Percentiles rank a stretch among this genome's conserved stretches.
Evolutionary conservation across 805 yeast genomes (phyloP).

Genomic region (Peterozyma xylosa): DNA sequence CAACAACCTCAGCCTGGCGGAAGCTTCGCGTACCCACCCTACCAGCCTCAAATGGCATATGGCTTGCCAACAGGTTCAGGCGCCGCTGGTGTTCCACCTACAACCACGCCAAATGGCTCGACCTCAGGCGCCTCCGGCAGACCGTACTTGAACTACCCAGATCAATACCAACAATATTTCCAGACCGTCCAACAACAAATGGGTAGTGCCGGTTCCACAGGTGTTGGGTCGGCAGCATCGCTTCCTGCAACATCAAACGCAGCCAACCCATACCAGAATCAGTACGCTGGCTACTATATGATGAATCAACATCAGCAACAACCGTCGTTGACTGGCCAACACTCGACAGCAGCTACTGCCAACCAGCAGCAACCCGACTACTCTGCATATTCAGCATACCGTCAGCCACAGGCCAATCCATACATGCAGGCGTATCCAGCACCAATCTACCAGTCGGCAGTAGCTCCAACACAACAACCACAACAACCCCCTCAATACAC

Average conservation of each 20-base stretch:
- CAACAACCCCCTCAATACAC: too few relatives aligned
- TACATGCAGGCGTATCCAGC: too few relatives aligned
- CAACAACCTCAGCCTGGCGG: too few relatives aligned
- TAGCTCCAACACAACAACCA: too few relatives aligned
- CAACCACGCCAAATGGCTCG: not conserved
- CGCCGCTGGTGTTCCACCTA: too few relatives aligned
- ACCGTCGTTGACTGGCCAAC: not conserved
- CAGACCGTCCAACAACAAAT: conserved; percentile 8
- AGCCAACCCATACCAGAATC: conserved; percentile 2
- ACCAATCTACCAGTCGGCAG: too few relatives aligned
- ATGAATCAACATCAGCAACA: conserved; percentile 4
- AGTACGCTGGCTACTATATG: conserved; percentile 6
- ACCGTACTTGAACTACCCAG: conserved; percentile 9
- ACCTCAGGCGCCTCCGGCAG: conserved; percentile 1
- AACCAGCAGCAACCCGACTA: too few relatives aligned
- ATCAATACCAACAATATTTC: conserved; percentile 8
- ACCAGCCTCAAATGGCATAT: too few relatives aligned
- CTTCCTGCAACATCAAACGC: not conserved
- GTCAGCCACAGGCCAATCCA: too few relatives aligned
- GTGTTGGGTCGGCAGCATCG: not conserved
- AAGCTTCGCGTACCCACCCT: too few relatives aligned
- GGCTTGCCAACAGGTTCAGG: too few relatives aligned
- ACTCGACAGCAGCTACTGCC: conserved; percentile 3
- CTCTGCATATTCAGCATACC: too few relatives aligned
- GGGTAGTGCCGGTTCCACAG: not conserved